A percentile compares a stretch with the other conserved stretches of the same genome.
Conservation (phyloP, 306 rosid species). For the Begonia masoniana region DNA sequence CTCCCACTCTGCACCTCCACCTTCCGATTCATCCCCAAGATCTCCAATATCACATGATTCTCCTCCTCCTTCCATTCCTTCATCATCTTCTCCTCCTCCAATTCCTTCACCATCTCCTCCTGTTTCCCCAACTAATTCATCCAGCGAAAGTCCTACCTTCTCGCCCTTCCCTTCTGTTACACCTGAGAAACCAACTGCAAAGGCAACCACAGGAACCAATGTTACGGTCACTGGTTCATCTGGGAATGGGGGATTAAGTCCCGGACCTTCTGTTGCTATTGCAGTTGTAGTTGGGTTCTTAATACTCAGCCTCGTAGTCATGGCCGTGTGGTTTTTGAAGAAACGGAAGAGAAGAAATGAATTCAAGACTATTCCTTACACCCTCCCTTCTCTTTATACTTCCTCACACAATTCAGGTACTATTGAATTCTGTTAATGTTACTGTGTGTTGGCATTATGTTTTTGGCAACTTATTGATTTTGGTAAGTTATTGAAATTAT, state of each 20-base stretch:
- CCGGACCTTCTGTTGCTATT: slow-evolving; percentile 44
- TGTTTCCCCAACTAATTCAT: slow-evolving; percentile 26
- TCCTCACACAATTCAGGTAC: slow-evolving; percentile 98
- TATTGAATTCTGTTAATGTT: too few species aligned
- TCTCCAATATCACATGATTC: slow-evolving; percentile 26
- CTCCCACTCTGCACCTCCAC: slow-evolving; percentile 6
- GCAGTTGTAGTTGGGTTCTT: slow-evolving; percentile 49
- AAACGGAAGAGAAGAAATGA: slow-evolving; percentile 44
- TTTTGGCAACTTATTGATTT: too few species aligned
- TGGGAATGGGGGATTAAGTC: slow-evolving; percentile 29
- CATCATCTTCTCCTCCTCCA: slow-evolving; percentile 46
- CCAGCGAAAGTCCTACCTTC: slow-evolving; percentile 13
- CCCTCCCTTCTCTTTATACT: slow-evolving; percentile 54
- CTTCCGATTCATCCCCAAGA: slow-evolving; percentile 20
- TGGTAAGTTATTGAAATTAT: too few species aligned
- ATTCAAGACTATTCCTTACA: slow-evolving; percentile 26
- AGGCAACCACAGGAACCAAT: slow-evolving; percentile 24
- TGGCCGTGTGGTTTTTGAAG: slow-evolving; percentile 47
- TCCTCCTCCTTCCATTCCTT: slow-evolving; percentile 49
- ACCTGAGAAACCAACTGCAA: slow-evolving; percentile 51
- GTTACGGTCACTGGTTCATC: slow-evolving; percentile 8
- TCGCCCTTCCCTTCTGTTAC: slow-evolving; percentile 2
- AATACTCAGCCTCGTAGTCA: slow-evolving; percentile 52
- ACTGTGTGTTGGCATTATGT: too few species aligned
- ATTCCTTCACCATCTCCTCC: slow-evolving; percentile 21